These are phyloP conservation scores for Rhizopus arrhizus DNA, from an alignment of 371 early-diverging fungal species.

Conservation along the genomic window DNA sequence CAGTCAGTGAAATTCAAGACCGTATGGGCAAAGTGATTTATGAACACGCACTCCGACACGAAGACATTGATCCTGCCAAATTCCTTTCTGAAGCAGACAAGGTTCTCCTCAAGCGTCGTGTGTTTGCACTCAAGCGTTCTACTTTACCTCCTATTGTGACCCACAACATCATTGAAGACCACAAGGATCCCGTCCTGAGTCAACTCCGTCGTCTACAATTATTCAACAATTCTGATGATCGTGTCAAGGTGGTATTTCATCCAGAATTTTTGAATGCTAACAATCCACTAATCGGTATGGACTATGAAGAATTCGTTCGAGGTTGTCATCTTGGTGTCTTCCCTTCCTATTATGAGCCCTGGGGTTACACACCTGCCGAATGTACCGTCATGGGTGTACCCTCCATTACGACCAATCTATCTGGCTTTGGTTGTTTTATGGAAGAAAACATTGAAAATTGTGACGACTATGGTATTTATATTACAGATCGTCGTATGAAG, in stretches of 20 bases:
- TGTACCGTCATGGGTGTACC: slow-evolving; percentile 98
- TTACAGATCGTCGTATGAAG: slow-evolving; percentile 92
- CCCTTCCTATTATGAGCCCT: slow-evolving; percentile 95
- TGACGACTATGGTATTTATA: slow-evolving; percentile 95
- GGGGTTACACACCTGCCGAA: slow-evolving; percentile 94
- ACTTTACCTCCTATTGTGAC: slow-evolving; percentile 93
- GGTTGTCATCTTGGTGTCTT: slow-evolving; percentile 97
- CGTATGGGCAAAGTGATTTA: slow-evolving; percentile 87
- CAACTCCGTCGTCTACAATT: slow-evolving; percentile 81
- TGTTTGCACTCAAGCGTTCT: slow-evolving; percentile 87
- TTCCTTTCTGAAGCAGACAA: slow-evolving; percentile 85
- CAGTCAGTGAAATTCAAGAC: slow-evolving; percentile 83
- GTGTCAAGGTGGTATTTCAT: slow-evolving; percentile 96
- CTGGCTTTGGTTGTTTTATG: slow-evolving; percentile 98
- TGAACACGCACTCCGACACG: slow-evolving; percentile 71
- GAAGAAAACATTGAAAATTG: slow-evolving; percentile 93
- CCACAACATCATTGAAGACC: slow-evolving; percentile 92
- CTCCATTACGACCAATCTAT: slow-evolving; percentile 89
- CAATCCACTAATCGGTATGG: slow-evolving; percentile 89
- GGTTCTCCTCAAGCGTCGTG: slow-evolving; percentile 88
- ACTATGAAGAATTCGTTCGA: slow-evolving; percentile 97
- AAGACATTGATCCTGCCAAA: slow-evolving; percentile 59
- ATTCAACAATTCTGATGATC: slow-evolving; percentile 88
- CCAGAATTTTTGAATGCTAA: slow-evolving; percentile 95
- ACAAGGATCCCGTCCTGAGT: slow-evolving; percentile 82